Evolutionary conservation across 495 filamentous ascomycete species (phyloP).

Genomic region (Sabuloglossum arenarium): DNA sequence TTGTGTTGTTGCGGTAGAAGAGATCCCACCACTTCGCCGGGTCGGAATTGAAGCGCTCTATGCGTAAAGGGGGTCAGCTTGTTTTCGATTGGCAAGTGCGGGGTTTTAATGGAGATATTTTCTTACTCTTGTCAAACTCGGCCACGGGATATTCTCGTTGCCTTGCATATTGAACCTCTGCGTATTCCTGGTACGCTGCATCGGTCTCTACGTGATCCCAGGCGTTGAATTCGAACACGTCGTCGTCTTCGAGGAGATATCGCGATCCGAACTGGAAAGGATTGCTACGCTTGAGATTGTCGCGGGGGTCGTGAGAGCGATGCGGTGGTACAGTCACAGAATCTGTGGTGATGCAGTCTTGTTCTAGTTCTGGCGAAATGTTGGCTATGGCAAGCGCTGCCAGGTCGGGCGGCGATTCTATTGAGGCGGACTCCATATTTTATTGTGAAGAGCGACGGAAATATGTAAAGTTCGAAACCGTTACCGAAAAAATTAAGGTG

Average conservation of each 20-base stretch:
- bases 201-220: constrained; percentile 95
- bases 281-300: constrained; percentile 60
- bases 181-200: constrained; percentile 59
- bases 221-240: constrained; percentile 90
- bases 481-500: neutral
- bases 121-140: constrained; percentile 60
- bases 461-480: neutral
- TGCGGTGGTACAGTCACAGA: constrained; percentile 19
- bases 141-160: constrained; percentile 69
- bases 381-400: neutral
- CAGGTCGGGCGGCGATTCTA: neutral
- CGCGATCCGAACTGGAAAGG: constrained; percentile 94
- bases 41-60: constrained; percentile 61
- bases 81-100: neutral
- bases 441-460: neutral
- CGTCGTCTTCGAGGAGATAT: constrained; percentile 54
- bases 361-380: neutral
- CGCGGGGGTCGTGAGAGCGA: constrained; percentile 30
- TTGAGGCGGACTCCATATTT: neutral
- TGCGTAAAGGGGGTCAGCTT: neutral
- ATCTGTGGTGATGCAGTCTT: constrained; percentile 3
- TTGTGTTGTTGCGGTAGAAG: constrained; percentile 88
- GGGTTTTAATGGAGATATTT: no score
- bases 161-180: constrained; percentile 55
- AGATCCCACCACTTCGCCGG: constrained; percentile 92